These are phyloP conservation scores for Colletotrichum neosansevieriae DNA, from an alignment of 2,329 filamentous ascomycete genomes.

Conservation along the genomic window DNA sequence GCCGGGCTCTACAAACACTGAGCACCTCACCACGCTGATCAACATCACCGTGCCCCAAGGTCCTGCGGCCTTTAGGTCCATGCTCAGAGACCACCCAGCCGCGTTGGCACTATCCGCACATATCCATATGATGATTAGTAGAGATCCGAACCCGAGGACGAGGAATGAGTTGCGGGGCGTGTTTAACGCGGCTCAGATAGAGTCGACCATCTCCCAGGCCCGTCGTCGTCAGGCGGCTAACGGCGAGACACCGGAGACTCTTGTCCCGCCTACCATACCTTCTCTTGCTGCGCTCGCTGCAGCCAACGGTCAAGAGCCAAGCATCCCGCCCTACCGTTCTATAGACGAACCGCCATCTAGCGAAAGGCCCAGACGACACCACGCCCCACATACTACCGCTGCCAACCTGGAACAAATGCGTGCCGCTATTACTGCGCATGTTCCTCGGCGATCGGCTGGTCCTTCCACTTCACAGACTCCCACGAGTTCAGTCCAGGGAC, in stretches of 20 bases:
- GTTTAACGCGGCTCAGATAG: constrained; percentile 59
- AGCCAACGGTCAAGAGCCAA: neutral
- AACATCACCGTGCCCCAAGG: constrained; percentile 66
- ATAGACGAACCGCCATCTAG: neutral
- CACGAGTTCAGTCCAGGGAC: constrained; percentile 28
- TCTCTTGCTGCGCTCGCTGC: constrained; percentile 5
- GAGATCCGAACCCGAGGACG: constrained; percentile 60
- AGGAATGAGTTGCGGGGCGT: constrained; percentile 63
- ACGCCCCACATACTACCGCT: constrained; percentile 7
- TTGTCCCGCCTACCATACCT: constrained; percentile 21
- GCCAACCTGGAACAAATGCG: constrained; percentile 1
- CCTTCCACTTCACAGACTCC: neutral
- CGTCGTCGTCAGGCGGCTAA: constrained; percentile 45
- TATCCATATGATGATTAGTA: constrained; percentile 64
- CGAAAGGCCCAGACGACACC: constrained; percentile 3
- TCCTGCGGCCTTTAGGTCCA: constrained; percentile 58
- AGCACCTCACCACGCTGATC: constrained; percentile 62
- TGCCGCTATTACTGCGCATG: neutral
- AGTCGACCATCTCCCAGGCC: constrained; percentile 59
- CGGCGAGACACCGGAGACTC: constrained; percentile 41
- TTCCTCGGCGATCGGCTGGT: neutral
- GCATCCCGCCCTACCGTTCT: neutral
- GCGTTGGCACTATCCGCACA: constrained; percentile 62
- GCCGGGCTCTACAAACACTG: constrained; percentile 48
- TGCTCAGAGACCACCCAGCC: constrained; percentile 60